Evolutionary conservation across 305 asterid genomes (phyloP).

Genomic region (Fraxinus albicans): DNA sequence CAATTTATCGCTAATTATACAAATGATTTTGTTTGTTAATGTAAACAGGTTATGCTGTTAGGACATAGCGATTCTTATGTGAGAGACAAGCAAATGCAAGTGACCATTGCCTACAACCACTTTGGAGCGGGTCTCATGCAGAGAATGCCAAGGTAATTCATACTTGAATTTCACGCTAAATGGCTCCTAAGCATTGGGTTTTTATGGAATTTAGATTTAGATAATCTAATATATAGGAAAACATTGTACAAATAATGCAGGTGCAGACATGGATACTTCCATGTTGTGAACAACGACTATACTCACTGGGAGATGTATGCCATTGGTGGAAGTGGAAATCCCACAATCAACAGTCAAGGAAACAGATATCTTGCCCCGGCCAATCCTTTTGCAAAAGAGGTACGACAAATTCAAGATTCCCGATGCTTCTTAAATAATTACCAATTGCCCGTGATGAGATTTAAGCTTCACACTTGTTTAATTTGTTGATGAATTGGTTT

Average conservation of each 20-base stretch:
- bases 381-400: constrained; percentile 88
- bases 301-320: constrained; percentile 99
- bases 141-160: constrained; percentile 88
- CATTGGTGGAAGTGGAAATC: constrained; percentile 88
- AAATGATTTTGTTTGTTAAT: constrained; percentile 4
- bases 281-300: constrained; percentile 92
- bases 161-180: not conserved
- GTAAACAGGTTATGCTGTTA: constrained; percentile 74
- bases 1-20: not conserved
- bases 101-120: constrained; percentile 89
- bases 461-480: not conserved
- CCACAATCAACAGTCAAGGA: constrained; percentile 94
- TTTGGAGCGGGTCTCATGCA: constrained; percentile 92
- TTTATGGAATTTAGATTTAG: not conserved
- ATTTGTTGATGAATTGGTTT: constrained; percentile 6
- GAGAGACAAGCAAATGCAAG: constrained; percentile 91
- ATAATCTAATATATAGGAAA: not conserved
- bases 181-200: not conserved
- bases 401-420: constrained; percentile 19
- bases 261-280: constrained; percentile 89
- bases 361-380: constrained; percentile 83
- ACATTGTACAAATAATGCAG: constrained; percentile 35
- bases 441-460: not conserved
- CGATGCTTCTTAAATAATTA: not conserved
- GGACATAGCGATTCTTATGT: constrained; percentile 86